Base-by-base conservation (phyloP, 2,329 filamentous ascomycete genomes). In the Xylaria sp. region DNA sequence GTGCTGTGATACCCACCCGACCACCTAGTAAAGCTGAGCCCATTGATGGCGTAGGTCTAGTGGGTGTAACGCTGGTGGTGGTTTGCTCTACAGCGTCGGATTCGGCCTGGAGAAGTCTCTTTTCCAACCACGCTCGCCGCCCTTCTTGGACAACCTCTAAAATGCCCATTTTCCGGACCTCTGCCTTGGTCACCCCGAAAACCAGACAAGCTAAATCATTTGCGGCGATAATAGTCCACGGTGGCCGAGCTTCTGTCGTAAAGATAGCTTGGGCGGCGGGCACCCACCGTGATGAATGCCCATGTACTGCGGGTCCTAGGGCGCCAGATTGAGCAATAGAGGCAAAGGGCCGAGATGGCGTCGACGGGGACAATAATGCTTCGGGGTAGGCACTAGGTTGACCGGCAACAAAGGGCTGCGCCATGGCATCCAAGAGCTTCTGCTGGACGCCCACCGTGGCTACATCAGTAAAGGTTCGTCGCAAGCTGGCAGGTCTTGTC, bases 131-230 rank as follows among this genome's bases (percentile, higher is more conserved):
- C 32, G 90, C 88, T 73, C 95, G 86, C 67, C 94, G 88, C 79
- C 98, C 95, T 79, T 94, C 90, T 79, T 95, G 92, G 21, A 99
- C 94, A 35, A 99, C 93, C 78, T 98, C 94, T 67, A 99, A 82
- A 65, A 99, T 98, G 57, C 96, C 95, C 84, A 98, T 90, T 78
- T 94, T 98, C 64, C 94, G 90, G 27, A 99, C 93, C 80, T 99
- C 96, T 4, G 93, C 93, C 77, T 93, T 93, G n/a, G 94, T 97
- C 10, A 99, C 93, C n/a, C 96, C 96, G 82, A 98, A 99, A n/a
- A 98, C 91, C 51, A 99, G 85, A 80, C 96, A 99, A 21, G 96
- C 96, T 58, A 99, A 85, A 78, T 99, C 96, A 78, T 99, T 99
- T 59, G 96, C 96, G 2, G 96, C 93, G 62, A 98, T 88, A 68